Base-by-base conservation (phyloP, 1,139 yeast species). In the Hyphopichia pseudoburtonii region DNA sequence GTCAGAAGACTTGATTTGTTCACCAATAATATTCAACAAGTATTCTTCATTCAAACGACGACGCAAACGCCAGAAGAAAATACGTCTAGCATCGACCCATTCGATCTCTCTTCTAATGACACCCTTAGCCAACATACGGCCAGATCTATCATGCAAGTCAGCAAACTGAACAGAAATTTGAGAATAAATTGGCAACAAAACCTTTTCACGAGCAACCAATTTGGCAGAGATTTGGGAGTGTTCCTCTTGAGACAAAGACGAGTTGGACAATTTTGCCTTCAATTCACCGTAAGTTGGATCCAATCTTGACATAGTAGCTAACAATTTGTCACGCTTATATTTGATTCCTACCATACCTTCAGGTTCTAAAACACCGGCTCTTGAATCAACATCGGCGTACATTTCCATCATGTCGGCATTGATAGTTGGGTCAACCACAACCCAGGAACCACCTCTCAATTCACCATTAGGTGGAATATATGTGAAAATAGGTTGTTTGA, bases 361-460 rank as follows among this genome's bases (percentile, higher is more conserved):
- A 37, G 98, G 97, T 70, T 92, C 98, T 60, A 94, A 74, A 44
- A 94, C 96, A 80, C 98, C 97, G 31, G 92, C 98, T 64, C 98
- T 81, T n/a, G 97, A 78, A 41, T 92, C 94, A 34, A 80, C 83
- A 65, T 94, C 98, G 17, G 97, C 97, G 57, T 90, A 92, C 97
- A 92, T 92, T 72, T 92, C 98, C 97, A 92, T 94, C 87, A 87
- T 87, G 47, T 90, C 97, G 36, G 85, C 67, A 64, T 94, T 92
- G 70, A 94, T 92, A 40, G 97, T 87, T 49, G 98, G 97, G 66
- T 92, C 98, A 62, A 92, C 96, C 50, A 92, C 98, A 41, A 94
- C 98, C 98, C 98, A 92, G 22, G 98, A 92, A 62, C 98, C 98
- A 74, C 98, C 98, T 78, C 98, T 87, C 54, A 94, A 79, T 67